phyloP scores from a whole-genome alignment of 2,329 filamentous ascomycete genomes.

The Endoconidiophora polonica region DNA sequence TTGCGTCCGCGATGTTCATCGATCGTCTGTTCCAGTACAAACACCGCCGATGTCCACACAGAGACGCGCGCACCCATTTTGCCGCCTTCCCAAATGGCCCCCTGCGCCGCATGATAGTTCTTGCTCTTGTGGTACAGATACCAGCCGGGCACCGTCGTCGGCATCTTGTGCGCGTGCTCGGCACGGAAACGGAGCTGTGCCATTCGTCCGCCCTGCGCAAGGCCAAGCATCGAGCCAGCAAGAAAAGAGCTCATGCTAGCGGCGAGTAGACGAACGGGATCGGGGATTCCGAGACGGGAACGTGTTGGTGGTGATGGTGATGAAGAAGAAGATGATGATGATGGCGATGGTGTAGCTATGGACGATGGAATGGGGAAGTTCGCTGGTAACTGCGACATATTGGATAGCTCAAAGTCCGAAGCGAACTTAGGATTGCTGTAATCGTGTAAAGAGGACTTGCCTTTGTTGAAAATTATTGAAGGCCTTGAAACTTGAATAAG shows the following conservation, averaged over 20 bases:
- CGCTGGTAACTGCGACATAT: too few species aligned
- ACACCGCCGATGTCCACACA: constrained; percentile 59
- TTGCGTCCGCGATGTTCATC: constrained; percentile 52
- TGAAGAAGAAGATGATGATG: too few species aligned
- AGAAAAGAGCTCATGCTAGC: constrained; percentile 46
- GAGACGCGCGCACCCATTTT: constrained; percentile 56
- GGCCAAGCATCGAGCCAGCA: constrained; percentile 54
- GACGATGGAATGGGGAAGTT: too few species aligned
- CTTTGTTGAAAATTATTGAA: too few species aligned
- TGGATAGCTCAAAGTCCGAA: too few species aligned
- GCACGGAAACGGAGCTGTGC: constrained; percentile 76
- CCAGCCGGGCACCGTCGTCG: constrained; percentile 70
- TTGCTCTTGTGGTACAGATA: constrained; percentile 98
- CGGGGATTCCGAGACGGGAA: constrained; percentile 44
- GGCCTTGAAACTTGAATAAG: too few species aligned
- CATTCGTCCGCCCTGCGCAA: constrained; percentile 54
- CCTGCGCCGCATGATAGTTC: constrained; percentile 72
- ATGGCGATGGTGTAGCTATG: too few species aligned
- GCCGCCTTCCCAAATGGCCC: constrained; percentile 61
- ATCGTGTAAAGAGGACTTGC: too few species aligned
- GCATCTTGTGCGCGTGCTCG: constrained; percentile 89
- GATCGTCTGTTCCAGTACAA: constrained; percentile 70
- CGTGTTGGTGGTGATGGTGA: not conserved
- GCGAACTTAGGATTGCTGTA: too few species aligned
- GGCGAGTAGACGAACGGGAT: constrained; percentile 47